A percentile compares a stretch with the other conserved stretches of the same genome.
These are phyloP conservation scores for Argentina anserina DNA, from an alignment of 306 rosid species.

Conservation along the genomic window DNA sequence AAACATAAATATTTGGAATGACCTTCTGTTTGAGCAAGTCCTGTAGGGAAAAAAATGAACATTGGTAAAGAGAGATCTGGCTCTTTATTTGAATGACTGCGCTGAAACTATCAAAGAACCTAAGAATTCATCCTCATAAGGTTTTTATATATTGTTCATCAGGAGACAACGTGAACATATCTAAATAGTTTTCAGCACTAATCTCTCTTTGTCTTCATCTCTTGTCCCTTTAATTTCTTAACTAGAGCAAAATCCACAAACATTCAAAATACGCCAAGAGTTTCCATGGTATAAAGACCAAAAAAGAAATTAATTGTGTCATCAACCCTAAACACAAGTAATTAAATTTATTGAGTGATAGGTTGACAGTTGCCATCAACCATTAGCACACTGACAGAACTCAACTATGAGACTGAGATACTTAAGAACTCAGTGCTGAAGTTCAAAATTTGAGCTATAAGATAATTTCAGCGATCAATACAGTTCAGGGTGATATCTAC, in stretches of 20 bases:
- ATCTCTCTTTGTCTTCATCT: too few relatives aligned
- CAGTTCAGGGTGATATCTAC: conserved; percentile 38
- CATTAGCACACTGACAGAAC: neutral
- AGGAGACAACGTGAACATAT: neutral
- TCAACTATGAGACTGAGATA: neutral
- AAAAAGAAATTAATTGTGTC: neutral
- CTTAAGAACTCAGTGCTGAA: neutral
- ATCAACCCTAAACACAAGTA: neutral
- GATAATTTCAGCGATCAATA: conserved; percentile 14
- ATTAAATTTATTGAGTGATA: neutral
- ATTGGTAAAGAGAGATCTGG: conserved; percentile 16
- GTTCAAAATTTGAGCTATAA: neutral
- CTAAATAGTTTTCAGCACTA: too few relatives aligned
- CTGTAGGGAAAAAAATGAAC: conserved; percentile 43
- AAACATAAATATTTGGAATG: conserved; percentile 75
- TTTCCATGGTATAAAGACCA: neutral
- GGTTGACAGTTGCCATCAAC: neutral
- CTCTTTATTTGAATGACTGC: neutral
- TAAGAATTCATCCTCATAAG: neutral
- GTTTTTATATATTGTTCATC: neutral
- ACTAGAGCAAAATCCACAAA: neutral
- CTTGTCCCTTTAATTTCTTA: neutral
- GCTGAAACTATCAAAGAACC: neutral
- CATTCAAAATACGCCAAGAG: neutral
- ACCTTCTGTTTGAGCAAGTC: conserved; percentile 75